Evolutionary conservation across 805 yeast species (phyloP), one percentile per base, ranked within the genome.

Genomic region (Candida arabinofermentans): DNA sequence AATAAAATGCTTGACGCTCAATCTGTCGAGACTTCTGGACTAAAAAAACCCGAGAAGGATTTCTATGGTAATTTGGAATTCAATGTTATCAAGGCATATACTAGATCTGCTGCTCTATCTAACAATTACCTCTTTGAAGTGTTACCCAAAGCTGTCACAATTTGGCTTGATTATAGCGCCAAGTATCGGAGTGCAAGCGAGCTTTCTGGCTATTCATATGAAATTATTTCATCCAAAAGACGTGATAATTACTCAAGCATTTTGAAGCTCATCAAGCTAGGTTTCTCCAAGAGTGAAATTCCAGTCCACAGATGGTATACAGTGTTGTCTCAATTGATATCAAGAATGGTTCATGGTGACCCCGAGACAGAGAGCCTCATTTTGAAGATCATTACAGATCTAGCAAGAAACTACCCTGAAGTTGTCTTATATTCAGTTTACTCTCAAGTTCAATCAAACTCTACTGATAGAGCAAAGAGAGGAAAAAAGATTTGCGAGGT

Each of bases 341-440:
- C 97, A 0, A 72, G 98, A 52, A 70, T 90, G 43, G 68, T 77
- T 1, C 93, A 86, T 53, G 66, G 73, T 1, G 81, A 83, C 48
- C 61, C 64, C 2, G 66, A 69, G 0, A 79, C 93, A 0, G 74
- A 72, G 23, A 71, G 70, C 2, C 62, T 81, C 17, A 69, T 93
- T 13, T 61, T 74, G 39, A 62, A 67, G n/a, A 75, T 91, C 18
- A 66, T 90, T 9, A 65, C 74, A 12, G 64, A 69, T 12, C 71
- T 91, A 10, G 70, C 83, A 0, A 63, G 65, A 24, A 69, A 75
- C 19, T 93, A 88, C 58, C 96, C 97, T 0, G 74, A 77, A 14
- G 91, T 87, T 46, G 79, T 90, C 17, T 66, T 93, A n/a, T 93
- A 97, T 95, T 78, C 83, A 9, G 78, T 86, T 1, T 67, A 85